Evolutionary conservation across 2,329 filamentous ascomycete species (phyloP).

Genomic region (Xylariaceae sp.): DNA sequence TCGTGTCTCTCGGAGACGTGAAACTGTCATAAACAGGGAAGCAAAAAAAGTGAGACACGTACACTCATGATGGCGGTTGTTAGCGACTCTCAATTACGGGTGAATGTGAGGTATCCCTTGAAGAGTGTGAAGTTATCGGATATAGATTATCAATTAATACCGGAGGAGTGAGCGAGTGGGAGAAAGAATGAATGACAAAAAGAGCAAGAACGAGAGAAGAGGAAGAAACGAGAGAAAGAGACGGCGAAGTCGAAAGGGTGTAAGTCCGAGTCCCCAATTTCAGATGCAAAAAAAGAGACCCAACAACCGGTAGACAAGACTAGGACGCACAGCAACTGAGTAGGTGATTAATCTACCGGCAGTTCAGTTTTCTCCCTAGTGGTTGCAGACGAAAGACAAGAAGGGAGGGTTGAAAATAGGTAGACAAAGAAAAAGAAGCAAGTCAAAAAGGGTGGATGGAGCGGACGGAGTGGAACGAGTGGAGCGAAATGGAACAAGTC

Average conservation of each 20-base stretch:
- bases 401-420: background rate
- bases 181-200: background rate
- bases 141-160: slow-evolving; percentile 6
- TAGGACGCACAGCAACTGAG: background rate
- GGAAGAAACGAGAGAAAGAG: slow-evolving; percentile 3
- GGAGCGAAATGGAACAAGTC: no score
- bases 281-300: no score
- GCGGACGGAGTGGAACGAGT: background rate
- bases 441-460: slow-evolving; percentile 1
- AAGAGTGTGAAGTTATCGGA: background rate
- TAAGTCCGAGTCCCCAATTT: background rate
- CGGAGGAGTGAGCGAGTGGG: background rate
- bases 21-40: slow-evolving; percentile 25
- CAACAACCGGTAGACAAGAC: background rate
- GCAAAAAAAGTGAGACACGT: slow-evolving; percentile 35
- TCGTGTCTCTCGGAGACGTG: slow-evolving; percentile 16
- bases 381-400: background rate
- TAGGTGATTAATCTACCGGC: background rate
- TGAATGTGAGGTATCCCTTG: background rate
- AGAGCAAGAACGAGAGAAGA: background rate
- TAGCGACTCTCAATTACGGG: background rate
- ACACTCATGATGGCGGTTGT: slow-evolving; percentile 42
- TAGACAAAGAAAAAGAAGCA: background rate
- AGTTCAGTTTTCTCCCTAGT: background rate
- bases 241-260: background rate